phyloP scores from a whole-genome alignment of 805 yeast genomes.

The Zygotorulaspora danielsina region DNA sequence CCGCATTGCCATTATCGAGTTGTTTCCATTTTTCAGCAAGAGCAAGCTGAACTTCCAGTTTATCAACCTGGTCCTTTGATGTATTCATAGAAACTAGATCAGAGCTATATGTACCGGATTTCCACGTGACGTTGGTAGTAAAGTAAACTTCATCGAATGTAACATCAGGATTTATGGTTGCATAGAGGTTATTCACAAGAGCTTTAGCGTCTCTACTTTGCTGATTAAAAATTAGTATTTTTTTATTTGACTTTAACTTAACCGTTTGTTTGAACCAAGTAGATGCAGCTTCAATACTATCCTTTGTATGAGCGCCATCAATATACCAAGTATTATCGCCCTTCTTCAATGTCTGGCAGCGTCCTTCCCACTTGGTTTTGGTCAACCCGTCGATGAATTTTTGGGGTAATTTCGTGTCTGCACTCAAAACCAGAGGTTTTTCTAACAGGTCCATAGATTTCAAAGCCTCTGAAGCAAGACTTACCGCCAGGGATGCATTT shows the following conservation, averaged over 20 bases:
- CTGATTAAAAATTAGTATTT: constrained; percentile 80
- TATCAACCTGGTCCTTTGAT: constrained; percentile 71
- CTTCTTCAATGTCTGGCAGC: constrained; percentile 69
- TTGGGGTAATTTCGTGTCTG: constrained; percentile 39
- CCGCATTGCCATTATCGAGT: constrained; percentile 40
- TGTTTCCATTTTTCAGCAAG: constrained; percentile 67
- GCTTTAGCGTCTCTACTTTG: constrained; percentile 83
- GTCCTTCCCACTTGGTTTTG: constrained; percentile 84
- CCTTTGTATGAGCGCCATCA: constrained; percentile 96
- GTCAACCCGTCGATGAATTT: constrained; percentile 57
- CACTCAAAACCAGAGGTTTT: constrained; percentile 16
- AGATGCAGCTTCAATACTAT: constrained; percentile 78
- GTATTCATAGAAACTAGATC: constrained; percentile 86
- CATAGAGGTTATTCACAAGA: constrained; percentile 52
- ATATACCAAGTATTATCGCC: constrained; percentile 64
- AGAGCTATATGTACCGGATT: constrained; percentile 68
- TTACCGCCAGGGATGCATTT: constrained; percentile 86
- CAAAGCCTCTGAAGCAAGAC: constrained; percentile 61
- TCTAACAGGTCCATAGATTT: constrained; percentile 42
- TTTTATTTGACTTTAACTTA: constrained; percentile 21
- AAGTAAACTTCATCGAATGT: constrained; percentile 74
- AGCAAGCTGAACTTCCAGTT: constrained; percentile 72
- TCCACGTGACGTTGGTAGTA: constrained; percentile 90
- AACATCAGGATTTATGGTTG: constrained; percentile 39
- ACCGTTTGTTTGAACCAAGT: constrained; percentile 58